Evolutionary conservation across 2,329 filamentous ascomycete species (phyloP).

Genomic region (Chrysoporthe deuterocubensis): DNA sequence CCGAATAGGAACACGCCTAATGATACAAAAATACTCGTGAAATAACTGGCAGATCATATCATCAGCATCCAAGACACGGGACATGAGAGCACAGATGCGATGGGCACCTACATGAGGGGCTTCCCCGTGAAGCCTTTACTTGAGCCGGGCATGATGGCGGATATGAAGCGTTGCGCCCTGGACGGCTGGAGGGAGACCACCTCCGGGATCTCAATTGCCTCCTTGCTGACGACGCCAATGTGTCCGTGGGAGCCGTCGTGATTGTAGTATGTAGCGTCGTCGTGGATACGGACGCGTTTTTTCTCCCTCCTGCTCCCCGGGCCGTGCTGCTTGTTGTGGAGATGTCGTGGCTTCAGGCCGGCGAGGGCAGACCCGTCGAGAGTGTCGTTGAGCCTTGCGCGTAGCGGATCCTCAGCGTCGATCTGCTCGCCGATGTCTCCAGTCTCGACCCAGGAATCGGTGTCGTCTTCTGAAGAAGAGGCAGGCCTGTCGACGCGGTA

Average conservation of each 20-base stretch:
- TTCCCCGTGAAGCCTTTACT: slow-evolving; percentile 92
- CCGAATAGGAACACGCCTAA: slow-evolving; percentile 87
- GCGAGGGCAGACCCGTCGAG: slow-evolving; percentile 66
- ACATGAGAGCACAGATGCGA: slow-evolving; percentile 11
- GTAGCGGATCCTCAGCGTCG: slow-evolving; percentile 81
- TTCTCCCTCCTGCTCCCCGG: slow-evolving; percentile 43
- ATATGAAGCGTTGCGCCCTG: slow-evolving; percentile 71
- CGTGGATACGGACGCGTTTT: slow-evolving; percentile 73
- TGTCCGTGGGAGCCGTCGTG: slow-evolving; percentile 38
- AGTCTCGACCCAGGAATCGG: slow-evolving; percentile 81
- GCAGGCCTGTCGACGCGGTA: slow-evolving; percentile 51
- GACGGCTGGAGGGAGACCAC: slow-evolving; percentile 66
- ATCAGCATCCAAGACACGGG: slow-evolving; percentile 15
- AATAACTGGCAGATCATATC: slow-evolving; percentile 65
- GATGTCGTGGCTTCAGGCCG: slow-evolving; percentile 50
- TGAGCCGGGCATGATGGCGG: slow-evolving; percentile 83
- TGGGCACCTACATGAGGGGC: slow-evolving; percentile 74
- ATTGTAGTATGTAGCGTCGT: slow-evolving; percentile 27
- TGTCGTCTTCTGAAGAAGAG: slow-evolving; percentile 67
- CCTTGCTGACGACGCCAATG: slow-evolving; percentile 61
- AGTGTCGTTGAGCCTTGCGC: slow-evolving; percentile 68
- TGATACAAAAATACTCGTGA: slow-evolving; percentile 89
- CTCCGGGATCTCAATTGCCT: slow-evolving; percentile 82
- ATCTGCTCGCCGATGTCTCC: slow-evolving; percentile 94
- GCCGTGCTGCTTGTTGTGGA: slow-evolving; percentile 40